Base-by-base conservation (phyloP, 2,329 filamentous ascomycete genomes). In the Fusarium scirpi region DNA sequence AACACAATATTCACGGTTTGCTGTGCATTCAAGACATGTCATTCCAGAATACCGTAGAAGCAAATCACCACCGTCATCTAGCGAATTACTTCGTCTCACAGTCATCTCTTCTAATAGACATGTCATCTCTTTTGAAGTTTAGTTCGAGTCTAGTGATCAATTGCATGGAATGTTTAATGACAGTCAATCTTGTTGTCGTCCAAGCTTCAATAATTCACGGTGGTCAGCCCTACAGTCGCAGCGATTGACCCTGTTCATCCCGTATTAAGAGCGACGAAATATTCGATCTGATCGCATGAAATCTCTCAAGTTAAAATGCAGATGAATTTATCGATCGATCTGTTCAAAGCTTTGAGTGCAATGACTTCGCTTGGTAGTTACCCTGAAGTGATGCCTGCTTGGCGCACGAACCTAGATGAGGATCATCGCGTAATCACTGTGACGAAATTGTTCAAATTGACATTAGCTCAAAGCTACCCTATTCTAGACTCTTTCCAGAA, bases 151-250 rank as follows among this genome's bases (percentile, higher is more conserved):
- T 53, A 53, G 24, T 43, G n/a, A 43, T 27, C 13, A 53, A 40
- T n/a, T n/a, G 34, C 49, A 53, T 53, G 49, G 49, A 53, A 53
- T 43, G 49, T 53, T 53, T 53, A 25, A 53, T 53, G 38, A 53
- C 34, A 22, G 9, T 25, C 49, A 53, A 53, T 53, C 49, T 53
- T 34, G 34, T 38, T 38, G 34, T n/a, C 34, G 34, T 38, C 34
- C 8, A n/a, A 53, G 49, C 34, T 53, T 27, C 20, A 18, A 53
- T n/a, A 53, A 16, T 25, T 22, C 22, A 20, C 15, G 18, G 18
- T 38, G 18, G 34, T 53, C 49, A 53, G 49, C 49, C 49, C 49
- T 53, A 53, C 25, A 8, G 24, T 9, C 1, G 8, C n/a, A 20
- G 12, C 6, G 38, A 25, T 43, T 43, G 24, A 53, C 34, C 34